Percentiles rank a stretch among this genome's conserved stretches.
Conservation (phyloP, 768 basidiomycete genomes). For the Sutorius australiensis region DNA sequence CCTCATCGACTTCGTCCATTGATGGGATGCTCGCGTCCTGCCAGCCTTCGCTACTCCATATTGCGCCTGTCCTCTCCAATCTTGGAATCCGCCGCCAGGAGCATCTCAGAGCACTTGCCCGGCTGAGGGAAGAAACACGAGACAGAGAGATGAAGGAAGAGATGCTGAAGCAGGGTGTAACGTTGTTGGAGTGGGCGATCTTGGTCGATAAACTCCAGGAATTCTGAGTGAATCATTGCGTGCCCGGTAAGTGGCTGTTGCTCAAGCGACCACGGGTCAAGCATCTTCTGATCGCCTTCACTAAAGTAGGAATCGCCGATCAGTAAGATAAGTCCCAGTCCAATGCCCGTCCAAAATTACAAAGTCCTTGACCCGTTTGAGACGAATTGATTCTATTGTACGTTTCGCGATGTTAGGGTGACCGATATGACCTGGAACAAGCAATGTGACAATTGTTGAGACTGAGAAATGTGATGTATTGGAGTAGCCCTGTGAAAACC, state of each 20-base stretch:
- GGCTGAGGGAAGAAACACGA: slow-evolving; percentile 60
- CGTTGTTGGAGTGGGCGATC: slow-evolving; percentile 77
- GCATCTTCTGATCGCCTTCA: neutral
- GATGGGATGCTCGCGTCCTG: slow-evolving; percentile 58
- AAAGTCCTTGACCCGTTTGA: neutral
- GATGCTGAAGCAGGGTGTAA: slow-evolving; percentile 63
- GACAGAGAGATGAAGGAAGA: slow-evolving; percentile 69
- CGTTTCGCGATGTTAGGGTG: neutral
- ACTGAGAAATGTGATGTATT: too few relatives aligned
- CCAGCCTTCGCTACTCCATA: slow-evolving; percentile 61
- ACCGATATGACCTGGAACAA: neutral
- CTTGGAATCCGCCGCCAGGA: slow-evolving; percentile 59
- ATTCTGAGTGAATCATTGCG: slow-evolving; percentile 16
- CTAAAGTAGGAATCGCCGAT: neutral
- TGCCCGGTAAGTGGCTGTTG: neutral
- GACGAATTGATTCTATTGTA: neutral
- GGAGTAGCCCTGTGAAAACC: neutral
- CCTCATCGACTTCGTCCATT: slow-evolving; percentile 41
- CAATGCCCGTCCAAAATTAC: neutral
- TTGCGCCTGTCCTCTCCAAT: slow-evolving; percentile 50
- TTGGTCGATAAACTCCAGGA: slow-evolving; percentile 60
- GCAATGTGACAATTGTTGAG: neutral
- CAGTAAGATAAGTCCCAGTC: neutral
- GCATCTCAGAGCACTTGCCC: slow-evolving; percentile 59
- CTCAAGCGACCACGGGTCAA: neutral